Base-by-base conservation (phyloP, 768 basidiomycete species). In the Naganishia vaughanmartiniae region DNA sequence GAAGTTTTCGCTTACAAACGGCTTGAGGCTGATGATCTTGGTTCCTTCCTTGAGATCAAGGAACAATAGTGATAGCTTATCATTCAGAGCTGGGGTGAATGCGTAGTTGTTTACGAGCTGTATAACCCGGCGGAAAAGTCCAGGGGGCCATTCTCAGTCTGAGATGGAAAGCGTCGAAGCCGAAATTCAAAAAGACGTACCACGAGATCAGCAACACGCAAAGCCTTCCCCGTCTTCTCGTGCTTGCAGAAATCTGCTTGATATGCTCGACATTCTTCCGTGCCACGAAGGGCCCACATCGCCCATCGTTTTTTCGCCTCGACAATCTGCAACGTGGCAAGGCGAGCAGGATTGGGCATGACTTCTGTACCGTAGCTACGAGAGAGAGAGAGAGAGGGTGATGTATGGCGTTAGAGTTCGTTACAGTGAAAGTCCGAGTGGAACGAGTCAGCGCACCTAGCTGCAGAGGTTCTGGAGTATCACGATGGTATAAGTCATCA, bases 11-110 rank as follows among this genome's bases (percentile, higher is more conserved):
- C 87, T 86, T 36, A 89, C 86, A 68, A 93, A 96, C 0, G 93
- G 92, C 70, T 89, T 87, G 21, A 99, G 83, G 24, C 91, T 93
- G 45, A 98, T 87, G 56, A 99, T 90, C 57, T 88, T 88, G 0
- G 93, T 92, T 24, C 92, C 91, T 70, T 95, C 92, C 77, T 93
- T 96, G 71, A 98, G 83, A 77, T 99, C 96, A 67, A 99, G 84
- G 82, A 98, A 98, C 76, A 92, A 90, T 33, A 90, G 88, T 54
- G 90, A 85, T 19, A 99, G 83, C 0, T 88, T 87, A 76, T 92
- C 91, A 80, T 97, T 98, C 71, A 98, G 79, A 1, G 76, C 67
- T 0, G 83, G 76, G 0, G 82, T 79, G 77, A 84, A 84, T 15
- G 82, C 83, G 66, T 79, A 80, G 70, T 79, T 79, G 73, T 83